Evolutionary conservation across 1,284 basidiomycete species (phyloP), one percentile per base, ranked within the genome.

Genomic region (Singerocomus inundabilis): DNA sequence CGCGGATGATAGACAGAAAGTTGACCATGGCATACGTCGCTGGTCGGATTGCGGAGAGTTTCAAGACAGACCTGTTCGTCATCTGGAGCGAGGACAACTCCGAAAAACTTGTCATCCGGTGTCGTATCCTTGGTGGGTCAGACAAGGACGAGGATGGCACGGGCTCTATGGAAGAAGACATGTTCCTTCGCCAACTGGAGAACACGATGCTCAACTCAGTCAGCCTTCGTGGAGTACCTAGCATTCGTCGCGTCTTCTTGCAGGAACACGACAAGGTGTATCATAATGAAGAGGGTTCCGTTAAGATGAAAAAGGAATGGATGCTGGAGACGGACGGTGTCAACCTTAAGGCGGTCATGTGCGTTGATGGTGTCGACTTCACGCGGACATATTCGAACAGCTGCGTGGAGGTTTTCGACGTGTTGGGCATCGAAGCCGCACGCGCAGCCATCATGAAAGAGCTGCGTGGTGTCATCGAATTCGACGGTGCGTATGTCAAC

Each of bases 21-120:
- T 78, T 98, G 59, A 92, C 89, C 13, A 99, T 99, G 93, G 82
- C 90, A 41, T 93, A 94, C 59, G 95, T 99, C 42, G 95, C 96
- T 7, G 87, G 90, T 57, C 88, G 91, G 48, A 98, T 99, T 55
- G 88, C 91, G 28, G 90, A 94, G 69, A 94, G 85, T 60, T 98
- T 99, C 76, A 93, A 96, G 66, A 88, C 91, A 13, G 97, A 99
- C 67, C 78, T 98, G 36, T 98, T 98, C 70, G 94, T 98, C 67
- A 98, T 98, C 64, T 98, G 93, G 85, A 96, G 91, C 57, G 96
- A 99, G 79, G 97, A 99, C 72, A 98, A 98, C 71, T 92, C 95
- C 4, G 93, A 97, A 70, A 96, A 98, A 75, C 84, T 99, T 15
- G 85, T 99, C 59, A 90, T 99, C 65, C 96, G 97, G 54, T 96